Base-by-base conservation (phyloP, 306 rosid species). In the Cercis canadensis region DNA sequence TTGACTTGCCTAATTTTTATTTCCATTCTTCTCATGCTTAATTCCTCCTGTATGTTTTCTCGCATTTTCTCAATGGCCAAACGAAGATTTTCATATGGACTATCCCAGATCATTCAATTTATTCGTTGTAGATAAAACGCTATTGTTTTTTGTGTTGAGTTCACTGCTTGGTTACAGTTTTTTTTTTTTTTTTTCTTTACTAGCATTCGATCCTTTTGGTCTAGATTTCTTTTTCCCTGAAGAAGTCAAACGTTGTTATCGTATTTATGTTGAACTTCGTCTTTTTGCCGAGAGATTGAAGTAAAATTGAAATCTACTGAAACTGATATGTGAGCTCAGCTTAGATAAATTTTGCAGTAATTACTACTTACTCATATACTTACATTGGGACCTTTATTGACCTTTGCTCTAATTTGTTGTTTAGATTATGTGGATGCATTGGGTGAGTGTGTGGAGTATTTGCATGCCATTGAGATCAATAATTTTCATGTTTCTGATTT, bases 351-450 rank as follows among this genome's bases (percentile, higher is more conserved):
- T 67, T 32, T 50, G 61, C 12, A 8, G 8, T 8, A 37, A 37
- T 53, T 65, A 17, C 0, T 67, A 69, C 32, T 40, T 65, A 9
- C 69, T 72, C 34, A 31, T 17, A 58, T 59, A 13, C 40, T 32
- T 17, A 5, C 52, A 74, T 49, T 51, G 5, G 39, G 60, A 24
- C 29, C 56, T 24, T 24, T 1, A 3, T 45, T 7, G 56, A 11
- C 9, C 24, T 58, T 11, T 19, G 10, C 63, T 57, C 49, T 31
- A 2, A 12, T 18, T 29, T 37, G 36, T 11, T 59, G 9, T 40
- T 19, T 29, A 1, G 57, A 29, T 44, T 46, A 43, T 34, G 1
- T 52, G 21, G 3, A 31, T 74, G 73, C 18, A 62, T 51, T 24
- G 11, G 62, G 10, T 24, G 10, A 4, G 43, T 18, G 33, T 36